Evolutionary conservation across 1,284 basidiomycete species (phyloP).

Genomic region (Farysia itapuensis): DNA sequence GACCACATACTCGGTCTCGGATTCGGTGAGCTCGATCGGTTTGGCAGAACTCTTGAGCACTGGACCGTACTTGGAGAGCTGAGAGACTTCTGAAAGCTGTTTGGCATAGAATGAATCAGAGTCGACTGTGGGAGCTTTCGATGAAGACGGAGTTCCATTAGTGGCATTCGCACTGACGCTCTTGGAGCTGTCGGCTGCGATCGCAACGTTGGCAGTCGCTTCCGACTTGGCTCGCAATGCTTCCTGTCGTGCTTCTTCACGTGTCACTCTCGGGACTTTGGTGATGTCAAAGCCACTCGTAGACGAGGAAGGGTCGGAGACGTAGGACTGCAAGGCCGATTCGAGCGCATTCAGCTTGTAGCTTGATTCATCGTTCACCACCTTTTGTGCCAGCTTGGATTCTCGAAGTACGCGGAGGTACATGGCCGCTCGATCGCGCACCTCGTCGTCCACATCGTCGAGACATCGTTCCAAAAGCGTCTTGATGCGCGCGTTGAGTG

Average conservation of each 20-base stretch:
- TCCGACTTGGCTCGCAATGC: slow-evolving; percentile 52
- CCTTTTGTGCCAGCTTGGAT: slow-evolving; percentile 76
- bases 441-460: slow-evolving; percentile 98
- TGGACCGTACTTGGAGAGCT: slow-evolving; percentile 81
- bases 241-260: slow-evolving; percentile 49
- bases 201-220: slow-evolving; percentile 52
- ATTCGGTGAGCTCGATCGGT: slow-evolving; percentile 85
- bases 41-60: slow-evolving; percentile 83
- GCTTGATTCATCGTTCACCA: slow-evolving; percentile 80
- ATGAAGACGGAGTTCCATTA: slow-evolving; percentile 1
- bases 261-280: slow-evolving; percentile 46
- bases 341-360: slow-evolving; percentile 56
- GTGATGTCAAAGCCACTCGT: slow-evolving; percentile 48
- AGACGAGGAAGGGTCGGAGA: slow-evolving; percentile 39
- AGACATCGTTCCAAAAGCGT: slow-evolving; percentile 75
- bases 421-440: slow-evolving; percentile 93
- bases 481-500: slow-evolving; percentile 80
- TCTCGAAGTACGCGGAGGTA: slow-evolving; percentile 77
- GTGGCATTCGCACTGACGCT: slow-evolving; percentile 17
- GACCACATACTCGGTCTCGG: slow-evolving; percentile 97
- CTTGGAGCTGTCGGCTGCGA: slow-evolving; percentile 49
- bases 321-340: slow-evolving; percentile 44
- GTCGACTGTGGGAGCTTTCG: slow-evolving; percentile 16
- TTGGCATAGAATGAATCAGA: slow-evolving; percentile 71
- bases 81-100: slow-evolving; percentile 82